Percentiles rank a stretch among this genome's conserved stretches.
These are phyloP conservation scores for Daldinia decipiens DNA, from an alignment of 495 filamentous ascomycete genomes.

Conservation along the genomic window DNA sequence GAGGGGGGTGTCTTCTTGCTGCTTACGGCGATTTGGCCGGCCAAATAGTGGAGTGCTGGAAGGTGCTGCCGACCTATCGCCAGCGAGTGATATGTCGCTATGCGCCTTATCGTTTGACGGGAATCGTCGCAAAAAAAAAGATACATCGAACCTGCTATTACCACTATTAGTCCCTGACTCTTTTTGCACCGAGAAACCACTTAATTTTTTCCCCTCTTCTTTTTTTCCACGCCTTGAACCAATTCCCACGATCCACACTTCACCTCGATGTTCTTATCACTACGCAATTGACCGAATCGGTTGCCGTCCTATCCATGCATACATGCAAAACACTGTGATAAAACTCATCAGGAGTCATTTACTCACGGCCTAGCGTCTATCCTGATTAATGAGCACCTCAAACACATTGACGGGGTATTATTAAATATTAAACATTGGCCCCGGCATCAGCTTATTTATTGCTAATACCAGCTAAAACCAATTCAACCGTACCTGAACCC, in stretches of 20 bases:
- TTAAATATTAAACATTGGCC: slow-evolving; percentile 7
- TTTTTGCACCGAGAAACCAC: slow-evolving; percentile 28
- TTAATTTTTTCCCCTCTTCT: slow-evolving; percentile 5
- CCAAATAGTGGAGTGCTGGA: slow-evolving; percentile 62
- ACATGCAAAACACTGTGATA: background rate
- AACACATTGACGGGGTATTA: background rate
- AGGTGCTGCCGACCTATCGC: slow-evolving; percentile 46
- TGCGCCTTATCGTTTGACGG: slow-evolving; percentile 36
- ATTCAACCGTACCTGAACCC: slow-evolving; percentile 11
- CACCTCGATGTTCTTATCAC: slow-evolving; percentile 9
- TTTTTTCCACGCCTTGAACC: background rate
- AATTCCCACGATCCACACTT: slow-evolving; percentile 35
- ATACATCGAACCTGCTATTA: background rate
- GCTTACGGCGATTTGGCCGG: slow-evolving; percentile 63
- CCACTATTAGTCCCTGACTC: slow-evolving; percentile 17
- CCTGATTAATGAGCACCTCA: background rate
- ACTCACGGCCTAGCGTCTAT: background rate
- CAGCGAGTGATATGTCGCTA: slow-evolving; percentile 45
- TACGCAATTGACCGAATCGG: slow-evolving; percentile 10
- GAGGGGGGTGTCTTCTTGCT: slow-evolving; percentile 39
- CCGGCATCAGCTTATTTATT: slow-evolving; percentile 40
- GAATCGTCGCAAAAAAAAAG: slow-evolving; percentile 7
- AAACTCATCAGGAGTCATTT: slow-evolving; percentile 4
- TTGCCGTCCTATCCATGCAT: background rate
- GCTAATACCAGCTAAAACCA: slow-evolving; percentile 16